Conservation (phyloP, 108 stramenopile genomes). For the Nitzschia palea region DNA sequence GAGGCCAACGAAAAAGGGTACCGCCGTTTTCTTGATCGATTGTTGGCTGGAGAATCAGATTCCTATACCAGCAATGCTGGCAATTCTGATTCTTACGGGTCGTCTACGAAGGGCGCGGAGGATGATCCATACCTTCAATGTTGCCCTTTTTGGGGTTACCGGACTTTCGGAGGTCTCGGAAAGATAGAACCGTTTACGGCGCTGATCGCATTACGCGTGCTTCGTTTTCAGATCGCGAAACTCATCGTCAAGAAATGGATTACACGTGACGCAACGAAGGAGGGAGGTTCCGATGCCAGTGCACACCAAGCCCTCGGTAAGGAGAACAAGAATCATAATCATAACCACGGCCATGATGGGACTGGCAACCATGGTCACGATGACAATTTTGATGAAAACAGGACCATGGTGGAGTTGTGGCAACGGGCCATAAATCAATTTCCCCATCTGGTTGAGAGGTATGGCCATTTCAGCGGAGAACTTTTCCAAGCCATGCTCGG, state of each 20-base stretch:
- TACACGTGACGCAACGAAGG: not conserved
- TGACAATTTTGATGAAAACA: constrained; percentile 13
- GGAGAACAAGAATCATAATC: constrained; percentile 7
- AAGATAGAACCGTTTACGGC: constrained; percentile 69
- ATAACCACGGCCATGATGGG: constrained; percentile 16
- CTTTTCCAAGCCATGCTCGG: constrained; percentile 84
- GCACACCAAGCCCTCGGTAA: not conserved
- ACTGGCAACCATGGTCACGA: constrained; percentile 20
- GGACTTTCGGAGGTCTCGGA: constrained; percentile 69
- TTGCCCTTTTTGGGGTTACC: constrained; percentile 42
- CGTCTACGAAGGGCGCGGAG: not conserved
- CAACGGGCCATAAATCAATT: constrained; percentile 57
- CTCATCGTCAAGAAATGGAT: not conserved
- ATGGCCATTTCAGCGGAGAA: constrained; percentile 76
- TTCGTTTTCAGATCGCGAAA: constrained; percentile 39
- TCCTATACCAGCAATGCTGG: too few species aligned
- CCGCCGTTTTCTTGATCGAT: not conserved
- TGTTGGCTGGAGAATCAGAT: too few species aligned
- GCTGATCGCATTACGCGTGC: constrained; percentile 57
- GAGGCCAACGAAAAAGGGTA: not conserved
- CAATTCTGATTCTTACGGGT: not conserved
- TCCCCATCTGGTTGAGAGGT: constrained; percentile 63
- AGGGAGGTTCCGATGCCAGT: not conserved
- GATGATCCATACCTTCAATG: not conserved
- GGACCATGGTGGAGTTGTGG: constrained; percentile 68